A percentile compares a stretch with the other conserved stretches of the same genome.
Evolutionary conservation across 208 protist genomes (phyloP).

Genomic region (Wallacemonas sp.): DNA sequence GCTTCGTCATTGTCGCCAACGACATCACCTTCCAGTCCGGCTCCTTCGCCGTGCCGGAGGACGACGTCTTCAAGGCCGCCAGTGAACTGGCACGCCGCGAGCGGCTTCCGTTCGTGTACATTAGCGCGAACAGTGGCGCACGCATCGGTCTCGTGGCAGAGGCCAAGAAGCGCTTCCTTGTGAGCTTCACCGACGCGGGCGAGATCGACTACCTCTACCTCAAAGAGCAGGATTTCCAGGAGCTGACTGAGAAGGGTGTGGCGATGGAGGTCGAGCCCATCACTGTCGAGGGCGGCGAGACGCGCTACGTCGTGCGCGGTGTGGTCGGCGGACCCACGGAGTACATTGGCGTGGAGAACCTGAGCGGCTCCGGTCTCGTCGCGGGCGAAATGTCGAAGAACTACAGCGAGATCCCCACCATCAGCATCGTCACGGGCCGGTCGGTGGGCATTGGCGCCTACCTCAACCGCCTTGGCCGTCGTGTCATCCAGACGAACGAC

Average conservation of each 20-base stretch:
- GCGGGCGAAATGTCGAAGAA: slow-evolving; percentile 97
- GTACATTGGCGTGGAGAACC: slow-evolving; percentile 98
- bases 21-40: slow-evolving; percentile 97
- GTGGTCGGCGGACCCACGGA: slow-evolving; percentile 92
- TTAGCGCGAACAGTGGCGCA: slow-evolving; percentile 97
- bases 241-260: slow-evolving; percentile 42
- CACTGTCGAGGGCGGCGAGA: slow-evolving; percentile 32
- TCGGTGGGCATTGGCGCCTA: slow-evolving; percentile 99
- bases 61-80: slow-evolving; percentile 91
- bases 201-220: slow-evolving; percentile 97
- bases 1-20: slow-evolving; percentile 97
- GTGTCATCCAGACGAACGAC: slow-evolving; percentile 94
- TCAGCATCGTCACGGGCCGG: slow-evolving; percentile 95
- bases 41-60: slow-evolving; percentile 95
- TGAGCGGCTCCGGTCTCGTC: slow-evolving; percentile 95
- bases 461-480: slow-evolving; percentile 96
- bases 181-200: slow-evolving; percentile 82
- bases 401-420: slow-evolving; percentile 97
- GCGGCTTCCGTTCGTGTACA: slow-evolving; percentile 95
- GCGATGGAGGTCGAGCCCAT: slow-evolving; percentile 34
- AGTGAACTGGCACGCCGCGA: slow-evolving; percentile 83
- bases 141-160: slow-evolving; percentile 95
- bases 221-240: slow-evolving; percentile 78
- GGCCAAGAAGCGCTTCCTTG: slow-evolving; percentile 91
- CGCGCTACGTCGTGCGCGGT: slow-evolving; percentile 86